Evolutionary conservation across 257 asterid genomes (phyloP).

Genomic region (Ocimum tenuiflorum): DNA sequence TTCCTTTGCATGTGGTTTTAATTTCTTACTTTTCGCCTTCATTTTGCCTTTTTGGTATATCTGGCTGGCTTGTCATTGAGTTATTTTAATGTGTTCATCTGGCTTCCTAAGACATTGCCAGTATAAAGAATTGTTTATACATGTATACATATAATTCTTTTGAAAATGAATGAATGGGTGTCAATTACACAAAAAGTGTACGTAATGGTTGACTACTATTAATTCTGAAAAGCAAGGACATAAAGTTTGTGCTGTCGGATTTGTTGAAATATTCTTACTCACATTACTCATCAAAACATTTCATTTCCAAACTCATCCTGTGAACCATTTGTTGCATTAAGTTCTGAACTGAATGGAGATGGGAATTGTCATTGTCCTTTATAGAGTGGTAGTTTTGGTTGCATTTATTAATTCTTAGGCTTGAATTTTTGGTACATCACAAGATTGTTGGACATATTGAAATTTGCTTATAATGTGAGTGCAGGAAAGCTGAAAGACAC

Average conservation of each 20-base stretch:
- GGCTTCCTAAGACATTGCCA: neutral
- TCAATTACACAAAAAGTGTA: neutral
- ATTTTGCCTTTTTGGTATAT: neutral
- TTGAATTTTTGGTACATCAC: neutral
- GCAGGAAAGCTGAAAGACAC: slow-evolving; percentile 85
- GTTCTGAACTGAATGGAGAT: too few species aligned
- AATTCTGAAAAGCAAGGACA: neutral
- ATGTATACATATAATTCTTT: neutral
- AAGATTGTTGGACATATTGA: neutral
- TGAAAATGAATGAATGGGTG: neutral
- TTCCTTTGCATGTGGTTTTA: neutral
- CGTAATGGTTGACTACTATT: neutral
- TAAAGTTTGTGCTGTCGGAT: neutral
- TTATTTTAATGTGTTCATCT: neutral
- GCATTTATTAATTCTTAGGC: neutral
- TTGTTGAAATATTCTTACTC: neutral
- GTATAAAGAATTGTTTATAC: neutral
- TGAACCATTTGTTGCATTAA: too few species aligned
- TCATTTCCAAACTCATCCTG: too few species aligned
- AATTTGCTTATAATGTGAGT: slow-evolving; percentile 14
- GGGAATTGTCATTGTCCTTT: neutral
- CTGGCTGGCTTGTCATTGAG: neutral
- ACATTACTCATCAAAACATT: too few species aligned
- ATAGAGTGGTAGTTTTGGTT: too few species aligned
- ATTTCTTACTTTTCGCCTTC: neutral